Base-by-base conservation (phyloP, 768 basidiomycete species). In the Boletus bicolor region DNA sequence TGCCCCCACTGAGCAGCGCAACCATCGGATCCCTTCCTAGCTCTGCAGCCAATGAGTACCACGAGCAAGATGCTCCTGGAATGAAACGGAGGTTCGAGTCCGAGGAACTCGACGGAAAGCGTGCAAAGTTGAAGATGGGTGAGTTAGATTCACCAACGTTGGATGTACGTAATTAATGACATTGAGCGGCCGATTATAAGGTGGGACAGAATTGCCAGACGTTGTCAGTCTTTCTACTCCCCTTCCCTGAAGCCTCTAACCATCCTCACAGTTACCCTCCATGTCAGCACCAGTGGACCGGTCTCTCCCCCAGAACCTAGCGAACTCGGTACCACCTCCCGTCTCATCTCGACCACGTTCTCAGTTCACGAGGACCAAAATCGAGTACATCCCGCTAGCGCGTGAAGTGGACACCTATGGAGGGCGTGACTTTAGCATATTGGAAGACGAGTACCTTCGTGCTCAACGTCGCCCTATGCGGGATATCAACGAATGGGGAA, bases 401-500 rank as follows among this genome's bases (percentile, higher is more conserved):
- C 87, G 90, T 15, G 87, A 89, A 59, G 69, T 89, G 44, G 83
- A 88, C 34, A 86, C 85, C 1, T 77, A 83, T 55, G 94, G 93
- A 26, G 94, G 94, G 32, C 84, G 93, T 61, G 89, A 96, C 71
- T 67, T 93, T 35, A 79, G 84, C 46, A 61, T 73, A 11, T 73
- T 96, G 53, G 83, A 89, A 49, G 74, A 78, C 12, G 91, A 92
- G 62, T 77, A 82, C 52, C 63, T 71, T 32, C 79, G 75, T 35
- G 66, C 78, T 17, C 76, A 81, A 44, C 75, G 79, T 50, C 81
- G 88, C 43, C 78, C 82, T 7, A 69, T 88, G 64, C 80, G 89
- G 54, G 83, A 87, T 49, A 80, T 91, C 59, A 85, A 86, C 66
- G 92, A 95, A 51, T 92, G 94, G 85, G 93, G 92, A 21, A 79